Base-by-base conservation (phyloP, 2,329 filamentous ascomycete species). In the Exophiala calicioides region DNA sequence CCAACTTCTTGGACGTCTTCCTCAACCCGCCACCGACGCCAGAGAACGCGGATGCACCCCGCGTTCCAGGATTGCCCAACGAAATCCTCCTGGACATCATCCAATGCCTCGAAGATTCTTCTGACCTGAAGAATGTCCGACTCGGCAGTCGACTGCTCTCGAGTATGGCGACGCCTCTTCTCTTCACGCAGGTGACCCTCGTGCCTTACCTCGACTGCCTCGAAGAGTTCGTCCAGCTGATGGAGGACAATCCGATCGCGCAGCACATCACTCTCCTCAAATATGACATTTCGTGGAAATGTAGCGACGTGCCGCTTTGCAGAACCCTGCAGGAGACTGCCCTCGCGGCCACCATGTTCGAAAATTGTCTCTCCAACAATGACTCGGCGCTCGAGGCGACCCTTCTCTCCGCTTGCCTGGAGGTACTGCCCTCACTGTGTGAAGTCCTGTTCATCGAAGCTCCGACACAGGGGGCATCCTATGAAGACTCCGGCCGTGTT, bases 121-220 rank as follows among this genome's bases (percentile, higher is more conserved):
- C n/a, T 8, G 12, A 35, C 18, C 34, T 37, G 19, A 37, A 37
- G 20, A 37, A 37, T 37, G 34, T 37, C n/a, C 34, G 34, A 5
- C 34, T 37, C 7, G 9, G 19, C 18, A 20, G 34, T 21, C 23
- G 26, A 15, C 8, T 24, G 34, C 20, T 37, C 15, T 18, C 34
- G 7, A 37, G n/a, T 10, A 4, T 37, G 18, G 34, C 19, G 13
- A 21, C 23, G 34, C 34, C 34, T n/a, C 19, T 18, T 12, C 34
- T 37, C 5, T 37, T 37, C 34, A 18, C 9, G 9, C 34, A 12
- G 4, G 26, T 37, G 20, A 15, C 13, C 18, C 20, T 37, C 15
- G 34, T 37, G 4, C 34, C 34, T 4, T 37, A 23, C n/a, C 15
- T 37, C 18, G 18, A 37, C 20, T 37, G 34, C 20, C 20, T 37